phyloP scores from a whole-genome alignment of 768 basidiomycete species.

The Fomitopsis serialis region DNA sequence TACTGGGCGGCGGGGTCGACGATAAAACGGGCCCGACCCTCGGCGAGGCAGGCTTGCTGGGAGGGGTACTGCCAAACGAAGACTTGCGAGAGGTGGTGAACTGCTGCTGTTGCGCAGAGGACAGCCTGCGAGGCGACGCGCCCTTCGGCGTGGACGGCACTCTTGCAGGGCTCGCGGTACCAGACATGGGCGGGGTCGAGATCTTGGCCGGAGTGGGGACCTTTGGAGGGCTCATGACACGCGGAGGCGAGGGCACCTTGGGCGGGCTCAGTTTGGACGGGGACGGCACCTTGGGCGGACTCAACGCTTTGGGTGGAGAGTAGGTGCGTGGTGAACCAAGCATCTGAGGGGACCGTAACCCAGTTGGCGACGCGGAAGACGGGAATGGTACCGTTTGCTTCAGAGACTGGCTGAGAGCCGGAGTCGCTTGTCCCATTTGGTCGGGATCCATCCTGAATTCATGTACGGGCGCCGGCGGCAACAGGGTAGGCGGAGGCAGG shows the following conservation, averaged over 20 bases:
- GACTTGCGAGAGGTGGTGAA: slow-evolving; percentile 6
- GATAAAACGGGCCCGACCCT: slow-evolving; percentile 10
- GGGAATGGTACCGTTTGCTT: slow-evolving; percentile 21
- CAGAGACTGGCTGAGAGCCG: slow-evolving; percentile 10
- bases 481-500: slow-evolving; percentile 8
- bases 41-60: slow-evolving; percentile 17
- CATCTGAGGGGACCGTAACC: slow-evolving; percentile 18
- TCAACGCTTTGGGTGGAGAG: slow-evolving; percentile 14
- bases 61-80: slow-evolving; percentile 7
- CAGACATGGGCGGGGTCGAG: slow-evolving; percentile 7
- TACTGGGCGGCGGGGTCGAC: slow-evolving; percentile 10
- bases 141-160: slow-evolving; percentile 9
- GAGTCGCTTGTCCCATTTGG: slow-evolving; percentile 17
- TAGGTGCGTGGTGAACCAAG: slow-evolving; percentile 24
- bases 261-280: slow-evolving; percentile 16
- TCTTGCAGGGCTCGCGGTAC: slow-evolving; percentile 13
- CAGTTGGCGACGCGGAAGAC: slow-evolving; percentile 24
- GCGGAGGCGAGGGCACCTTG: slow-evolving; percentile 7
- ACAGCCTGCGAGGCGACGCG: slow-evolving; percentile 6
- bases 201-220: slow-evolving; percentile 15
- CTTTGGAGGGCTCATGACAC: slow-evolving; percentile 8
- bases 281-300: slow-evolving; percentile 11
- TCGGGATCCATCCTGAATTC: slow-evolving; percentile 18
- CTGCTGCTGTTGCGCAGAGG: slow-evolving; percentile 6
- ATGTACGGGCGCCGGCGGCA: slow-evolving; percentile 19